Base-by-base conservation (phyloP, 768 basidiomycete species). In the Termitomyces sp. region DNA sequence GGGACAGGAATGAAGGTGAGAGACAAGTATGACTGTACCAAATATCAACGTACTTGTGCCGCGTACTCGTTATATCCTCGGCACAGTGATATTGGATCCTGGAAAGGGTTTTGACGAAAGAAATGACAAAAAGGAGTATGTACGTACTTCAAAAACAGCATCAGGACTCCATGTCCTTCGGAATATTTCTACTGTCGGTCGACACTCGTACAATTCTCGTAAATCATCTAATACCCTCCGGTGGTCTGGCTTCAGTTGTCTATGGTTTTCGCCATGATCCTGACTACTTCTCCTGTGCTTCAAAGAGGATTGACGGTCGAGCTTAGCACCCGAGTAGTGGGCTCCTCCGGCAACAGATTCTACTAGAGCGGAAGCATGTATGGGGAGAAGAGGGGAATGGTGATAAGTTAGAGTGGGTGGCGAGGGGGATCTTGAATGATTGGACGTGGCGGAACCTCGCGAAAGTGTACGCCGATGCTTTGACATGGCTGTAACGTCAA, bases 291-390 rank as follows among this genome's bases (percentile, higher is more conserved):
- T 69, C 53, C 80, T 66, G 45, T 71, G 78, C 50, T 72, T 76
- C 26, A 75, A 43, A 2, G 60, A 56, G 5, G 66, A 45, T 26
- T 74, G 71, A 12, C 69, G 61, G 59, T 80, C 77, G 6, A 82
- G 69, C 53, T 71, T 72, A 22, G 72, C 74, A 5, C 85, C 85
- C 5, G 83, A 80, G 63, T 86, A 88, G 62, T 87, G 86, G 0
- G 86, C 83, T 16, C 78, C 86, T 42, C 83, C 79, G 1, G 83
- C 83, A 4, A 84, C 81, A 0, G 84, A 84, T 61, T 81, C 78
- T 36, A 85, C 73, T 9, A 87, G 69, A 2, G 79, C 76, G 20
- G 81, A 72, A 0, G 82, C 80, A 1, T 82, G 84, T 1, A 85
- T 62, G 18, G 77, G 75, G 6, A 84, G 54, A 22, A 76, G 66